Evolutionary conservation across 345 rosid genomes (phyloP), one percentile per base, ranked within the genome.

Genomic region (Dipteronia sinensis): DNA sequence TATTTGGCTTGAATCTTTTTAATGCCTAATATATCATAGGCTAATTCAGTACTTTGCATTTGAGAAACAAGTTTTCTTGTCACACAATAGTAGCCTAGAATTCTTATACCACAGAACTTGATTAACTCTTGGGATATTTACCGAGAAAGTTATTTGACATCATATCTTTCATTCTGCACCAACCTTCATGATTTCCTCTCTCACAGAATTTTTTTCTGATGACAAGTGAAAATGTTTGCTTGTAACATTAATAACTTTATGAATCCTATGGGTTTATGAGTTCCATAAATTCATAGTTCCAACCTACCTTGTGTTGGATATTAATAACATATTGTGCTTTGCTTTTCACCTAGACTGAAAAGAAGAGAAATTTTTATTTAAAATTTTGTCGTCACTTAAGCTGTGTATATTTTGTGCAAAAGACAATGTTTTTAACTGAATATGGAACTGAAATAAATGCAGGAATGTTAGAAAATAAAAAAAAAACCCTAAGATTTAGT

Each of bases 41-140:
- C 47, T 73, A 29, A 25, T 63, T 73, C 19, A 8, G 6, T 34
- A 34, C 22, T 22, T 72, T 31, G 75, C 49, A 56, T 20, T 25
- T n/a, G 75, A 40, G n/a, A 72, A 72, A 72, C 65, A 70, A 49
- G 15, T 38, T 44, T 20, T 22, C 12, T 40, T 38, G 47, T 40
- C 49, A 72, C n/a, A 38, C 7, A 71, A 17, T 55, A 13, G 62
- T 51, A 55, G 13, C 65, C 19, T 22, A 58, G 3, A 59, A 72
- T 27, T 23, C 72, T 22, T 42, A 15, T 40, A 58, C 44, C 11
- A 34, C 6, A 10, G 31, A 53, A 71, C 17, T 10, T 71, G 47
- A 71, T 20, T 13, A 38, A 11, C 51, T 58, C 19, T 55, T 5
- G 16, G 17, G 65, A 53, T 10, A 34, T 40, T 34, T 34, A 3